These are phyloP conservation scores for Corylus americana DNA, from an alignment of 306 rosid genomes.

Conservation along the genomic window DNA sequence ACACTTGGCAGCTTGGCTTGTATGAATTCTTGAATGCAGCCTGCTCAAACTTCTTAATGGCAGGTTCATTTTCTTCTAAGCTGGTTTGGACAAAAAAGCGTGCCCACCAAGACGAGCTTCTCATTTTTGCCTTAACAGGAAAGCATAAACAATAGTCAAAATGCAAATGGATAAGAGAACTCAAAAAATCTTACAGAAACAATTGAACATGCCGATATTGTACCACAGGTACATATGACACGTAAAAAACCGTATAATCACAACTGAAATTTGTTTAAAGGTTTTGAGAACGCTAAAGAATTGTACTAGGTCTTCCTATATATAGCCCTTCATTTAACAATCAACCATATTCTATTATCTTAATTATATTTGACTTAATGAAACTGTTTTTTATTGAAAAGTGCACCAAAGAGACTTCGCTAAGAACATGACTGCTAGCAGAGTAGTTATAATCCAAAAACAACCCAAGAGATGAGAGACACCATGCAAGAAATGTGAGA, in stretches of 20 bases:
- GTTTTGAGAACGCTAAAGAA: not conserved
- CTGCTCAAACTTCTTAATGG: slow-evolving; percentile 62
- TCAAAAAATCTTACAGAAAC: slow-evolving; percentile 1
- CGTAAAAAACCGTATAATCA: not conserved
- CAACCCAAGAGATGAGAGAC: slow-evolving; percentile 17
- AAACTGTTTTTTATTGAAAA: not conserved
- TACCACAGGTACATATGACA: not conserved
- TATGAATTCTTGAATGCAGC: slow-evolving; percentile 62
- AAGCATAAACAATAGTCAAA: slow-evolving; percentile 19
- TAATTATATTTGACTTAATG: not conserved
- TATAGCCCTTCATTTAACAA: not conserved
- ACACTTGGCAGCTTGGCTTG: slow-evolving; percentile 73
- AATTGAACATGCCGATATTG: not conserved
- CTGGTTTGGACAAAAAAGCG: slow-evolving; percentile 58
- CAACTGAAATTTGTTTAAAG: not conserved
- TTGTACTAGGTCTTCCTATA: not conserved
- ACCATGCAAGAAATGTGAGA: slow-evolving; percentile 12
- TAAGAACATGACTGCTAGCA: not conserved
- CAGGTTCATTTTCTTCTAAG: slow-evolving; percentile 66
- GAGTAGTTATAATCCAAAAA: slow-evolving; percentile 11
- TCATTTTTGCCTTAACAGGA: slow-evolving; percentile 78
- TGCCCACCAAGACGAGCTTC: slow-evolving; percentile 88
- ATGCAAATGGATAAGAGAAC: slow-evolving; percentile 10
- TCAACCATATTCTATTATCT: no score
- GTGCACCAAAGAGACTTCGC: not conserved